Evolutionary conservation across 768 basidiomycete species (phyloP).

Genomic region (Pilatotrama ljubarskyi): DNA sequence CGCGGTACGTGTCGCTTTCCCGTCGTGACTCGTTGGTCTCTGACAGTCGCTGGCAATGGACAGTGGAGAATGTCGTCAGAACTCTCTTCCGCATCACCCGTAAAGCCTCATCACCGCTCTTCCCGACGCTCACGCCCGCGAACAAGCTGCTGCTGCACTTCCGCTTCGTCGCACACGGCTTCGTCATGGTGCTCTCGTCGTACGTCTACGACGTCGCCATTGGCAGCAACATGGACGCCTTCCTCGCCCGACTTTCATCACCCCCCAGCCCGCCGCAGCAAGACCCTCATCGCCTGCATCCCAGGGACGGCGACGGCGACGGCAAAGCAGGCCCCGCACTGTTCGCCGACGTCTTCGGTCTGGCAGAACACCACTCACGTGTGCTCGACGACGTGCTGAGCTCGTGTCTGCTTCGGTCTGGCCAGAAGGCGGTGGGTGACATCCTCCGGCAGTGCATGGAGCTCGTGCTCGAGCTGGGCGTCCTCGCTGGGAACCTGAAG

Average conservation of each 20-base stretch:
- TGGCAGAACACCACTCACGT: constrained; percentile 64
- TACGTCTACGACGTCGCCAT: constrained; percentile 86
- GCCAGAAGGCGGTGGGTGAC: constrained; percentile 66
- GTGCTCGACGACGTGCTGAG: constrained; percentile 75
- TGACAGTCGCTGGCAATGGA: no score
- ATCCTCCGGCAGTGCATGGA: constrained; percentile 63
- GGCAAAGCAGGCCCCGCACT: background rate
- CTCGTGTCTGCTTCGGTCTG: constrained; percentile 70
- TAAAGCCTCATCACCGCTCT: constrained; percentile 44
- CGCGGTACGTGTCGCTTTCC: constrained; percentile 54
- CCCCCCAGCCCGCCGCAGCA: background rate
- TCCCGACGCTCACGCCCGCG: constrained; percentile 55
- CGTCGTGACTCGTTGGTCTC: background rate
- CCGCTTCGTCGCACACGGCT: constrained; percentile 72
- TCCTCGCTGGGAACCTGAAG: constrained; percentile 62
- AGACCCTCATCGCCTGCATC: no score
- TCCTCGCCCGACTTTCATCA: constrained; percentile 41
- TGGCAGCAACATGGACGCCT: constrained; percentile 70
- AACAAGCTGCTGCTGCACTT: constrained; percentile 63
- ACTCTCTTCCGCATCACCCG: constrained; percentile 67
- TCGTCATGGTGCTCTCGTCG: constrained; percentile 62
- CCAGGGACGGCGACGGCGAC: background rate
- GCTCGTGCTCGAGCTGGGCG: constrained; percentile 63
- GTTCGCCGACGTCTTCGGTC: constrained; percentile 74
- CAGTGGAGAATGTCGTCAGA: constrained; percentile 69